Conservation (phyloP, 176 grass and related monocot genomes). For the Olyra latifolia region DNA sequence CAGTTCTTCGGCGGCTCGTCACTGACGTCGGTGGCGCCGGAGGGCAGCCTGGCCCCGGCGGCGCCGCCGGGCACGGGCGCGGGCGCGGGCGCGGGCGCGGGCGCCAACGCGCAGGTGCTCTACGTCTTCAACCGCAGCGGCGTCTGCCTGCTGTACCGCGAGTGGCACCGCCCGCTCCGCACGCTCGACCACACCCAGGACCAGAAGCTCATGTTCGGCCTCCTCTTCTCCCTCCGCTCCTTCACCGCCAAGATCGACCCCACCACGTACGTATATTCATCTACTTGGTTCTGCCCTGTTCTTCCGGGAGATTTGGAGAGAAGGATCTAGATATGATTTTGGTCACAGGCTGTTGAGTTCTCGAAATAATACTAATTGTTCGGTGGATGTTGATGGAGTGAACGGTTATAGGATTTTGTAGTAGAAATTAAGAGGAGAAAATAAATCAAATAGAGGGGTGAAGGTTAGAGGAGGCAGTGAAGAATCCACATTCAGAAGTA, state of each 20-base stretch:
- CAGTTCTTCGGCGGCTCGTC: slow-evolving; percentile 85
- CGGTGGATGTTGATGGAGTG: neutral
- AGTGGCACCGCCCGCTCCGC: slow-evolving; percentile 84
- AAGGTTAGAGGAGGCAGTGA: neutral
- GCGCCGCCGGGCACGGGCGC: slow-evolving; percentile 69
- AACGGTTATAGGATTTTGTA: neutral
- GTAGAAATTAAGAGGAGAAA: neutral
- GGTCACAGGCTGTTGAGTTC: neutral
- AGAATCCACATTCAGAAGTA: neutral
- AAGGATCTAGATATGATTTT: neutral
- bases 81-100: slow-evolving; percentile 53
- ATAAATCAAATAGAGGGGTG: neutral
- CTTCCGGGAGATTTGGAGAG: neutral
- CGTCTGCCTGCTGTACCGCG: slow-evolving; percentile 84
- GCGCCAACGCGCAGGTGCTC: slow-evolving; percentile 70
- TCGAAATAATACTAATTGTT: neutral
- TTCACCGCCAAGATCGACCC: slow-evolving; percentile 95
- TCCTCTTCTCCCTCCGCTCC: slow-evolving; percentile 92
- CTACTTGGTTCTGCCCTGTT: neutral
- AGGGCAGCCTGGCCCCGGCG: slow-evolving; percentile 56
- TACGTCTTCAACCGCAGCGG: slow-evolving; percentile 97
- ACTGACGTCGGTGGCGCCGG: slow-evolving; percentile 48
- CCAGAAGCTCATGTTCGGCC: slow-evolving; percentile 96
- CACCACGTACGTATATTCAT: slow-evolving; percentile 42
- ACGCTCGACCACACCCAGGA: slow-evolving; percentile 80